Evolutionary conservation across 768 basidiomycete genomes (phyloP).

Genomic region (Daedaleopsis sinensis): DNA sequence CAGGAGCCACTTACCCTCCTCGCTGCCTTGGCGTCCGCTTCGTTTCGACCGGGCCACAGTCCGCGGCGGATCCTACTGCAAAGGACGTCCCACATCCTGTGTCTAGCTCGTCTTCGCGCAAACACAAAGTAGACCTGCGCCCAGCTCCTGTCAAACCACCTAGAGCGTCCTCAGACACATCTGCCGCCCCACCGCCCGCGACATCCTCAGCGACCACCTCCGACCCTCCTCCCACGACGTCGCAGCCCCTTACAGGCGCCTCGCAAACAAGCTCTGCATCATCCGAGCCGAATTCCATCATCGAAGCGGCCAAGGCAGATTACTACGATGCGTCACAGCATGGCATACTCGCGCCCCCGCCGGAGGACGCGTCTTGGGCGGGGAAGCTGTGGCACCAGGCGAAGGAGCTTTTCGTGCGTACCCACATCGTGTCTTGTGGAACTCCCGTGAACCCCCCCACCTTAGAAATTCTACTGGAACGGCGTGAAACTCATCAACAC

Average conservation of each 20-base stretch:
- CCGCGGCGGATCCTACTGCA: conserved; percentile 18
- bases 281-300: conserved; percentile 30
- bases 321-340: conserved; percentile 65
- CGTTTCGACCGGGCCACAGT: conserved; percentile 34
- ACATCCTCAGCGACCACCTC: conserved; percentile 16
- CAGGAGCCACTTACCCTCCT: not conserved
- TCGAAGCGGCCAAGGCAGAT: conserved; percentile 62
- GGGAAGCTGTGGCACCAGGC: conserved; percentile 52
- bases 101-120: conserved; percentile 33
- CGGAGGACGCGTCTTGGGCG: conserved; percentile 59
- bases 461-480: conserved; percentile 79
- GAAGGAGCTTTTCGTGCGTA: conserved; percentile 48
- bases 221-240: conserved; percentile 20
- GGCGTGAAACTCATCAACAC: conserved; percentile 74
- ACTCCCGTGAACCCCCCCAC: conserved; percentile 26
- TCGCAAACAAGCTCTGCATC: conserved; percentile 1
- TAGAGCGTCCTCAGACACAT: conserved; percentile 27
- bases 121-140: conserved; percentile 58
- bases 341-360: conserved; percentile 70
- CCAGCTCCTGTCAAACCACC: conserved; percentile 62
- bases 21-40: conserved; percentile 3
- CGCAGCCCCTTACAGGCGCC: conserved; percentile 12
- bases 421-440: not conserved
- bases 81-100: conserved; percentile 26
- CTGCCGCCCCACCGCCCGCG: conserved; percentile 27